These are phyloP conservation scores for Linum usitatissimum DNA, from an alignment of 345 rosid species.

Conservation along the genomic window DNA sequence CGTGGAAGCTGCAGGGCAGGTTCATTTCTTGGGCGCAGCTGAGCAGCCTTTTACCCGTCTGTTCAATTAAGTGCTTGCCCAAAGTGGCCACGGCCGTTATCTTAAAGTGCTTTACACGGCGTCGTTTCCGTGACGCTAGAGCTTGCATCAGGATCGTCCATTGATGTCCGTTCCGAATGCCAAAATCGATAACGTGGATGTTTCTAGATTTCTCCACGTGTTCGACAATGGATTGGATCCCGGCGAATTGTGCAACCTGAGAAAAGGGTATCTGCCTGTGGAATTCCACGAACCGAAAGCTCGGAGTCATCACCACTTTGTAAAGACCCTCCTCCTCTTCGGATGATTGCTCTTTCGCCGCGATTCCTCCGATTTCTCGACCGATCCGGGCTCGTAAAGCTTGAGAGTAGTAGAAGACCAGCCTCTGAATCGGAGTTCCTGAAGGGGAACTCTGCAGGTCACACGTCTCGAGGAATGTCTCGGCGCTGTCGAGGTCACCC, in stretches of 20 bases:
- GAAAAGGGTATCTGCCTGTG: conserved; percentile 25
- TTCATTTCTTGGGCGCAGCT: neutral
- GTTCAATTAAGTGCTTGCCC: conserved; percentile 16
- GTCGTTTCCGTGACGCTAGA: conserved; percentile 21
- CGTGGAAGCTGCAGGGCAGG: neutral
- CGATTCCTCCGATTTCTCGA: conserved; percentile 22
- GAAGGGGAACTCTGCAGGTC: conserved; percentile 16
- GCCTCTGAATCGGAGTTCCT: conserved; percentile 36
- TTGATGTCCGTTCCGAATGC: conserved; percentile 27
- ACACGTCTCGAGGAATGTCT: conserved; percentile 29
- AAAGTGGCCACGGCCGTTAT: conserved; percentile 32
- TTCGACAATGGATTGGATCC: conserved; percentile 37
- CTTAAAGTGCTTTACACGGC: conserved; percentile 31
- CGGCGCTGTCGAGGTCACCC: conserved; percentile 29
- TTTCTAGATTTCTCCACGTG: conserved; percentile 27
- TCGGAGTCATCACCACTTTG: conserved; percentile 11
- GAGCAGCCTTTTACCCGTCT: neutral
- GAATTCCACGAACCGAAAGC: conserved; percentile 14
- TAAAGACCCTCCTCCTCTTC: conserved; percentile 11
- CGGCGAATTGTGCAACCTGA: conserved; percentile 28
- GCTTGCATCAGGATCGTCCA: conserved; percentile 46
- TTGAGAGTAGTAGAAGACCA: conserved; percentile 31
- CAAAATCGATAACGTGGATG: conserved; percentile 37
- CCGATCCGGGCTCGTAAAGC: conserved; percentile 38
- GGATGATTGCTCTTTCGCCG: neutral